These are phyloP conservation scores for Aspergillus candidus DNA, from an alignment of 2,329 filamentous ascomycete species.

Conservation along the genomic window DNA sequence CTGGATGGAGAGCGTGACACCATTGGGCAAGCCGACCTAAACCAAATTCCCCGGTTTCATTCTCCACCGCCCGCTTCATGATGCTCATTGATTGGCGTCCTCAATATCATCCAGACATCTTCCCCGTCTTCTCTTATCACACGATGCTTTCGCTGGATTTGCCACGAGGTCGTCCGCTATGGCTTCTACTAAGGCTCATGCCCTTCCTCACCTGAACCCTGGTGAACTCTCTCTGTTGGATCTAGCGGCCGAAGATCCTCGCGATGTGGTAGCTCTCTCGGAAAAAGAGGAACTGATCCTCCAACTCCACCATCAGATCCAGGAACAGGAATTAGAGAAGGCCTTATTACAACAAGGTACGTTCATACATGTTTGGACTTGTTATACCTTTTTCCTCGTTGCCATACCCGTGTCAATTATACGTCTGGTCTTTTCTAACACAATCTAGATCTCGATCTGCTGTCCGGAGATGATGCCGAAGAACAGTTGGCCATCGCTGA, in stretches of 20 bases:
- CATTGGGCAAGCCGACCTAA: too few species aligned
- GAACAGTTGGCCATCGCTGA: constrained; percentile 51
- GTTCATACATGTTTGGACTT: constrained; percentile 1
- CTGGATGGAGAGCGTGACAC: constrained; percentile 11
- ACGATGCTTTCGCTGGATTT: constrained; percentile 19
- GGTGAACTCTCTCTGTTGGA: constrained; percentile 33
- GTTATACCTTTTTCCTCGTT: not conserved
- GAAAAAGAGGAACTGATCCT: constrained; percentile 61
- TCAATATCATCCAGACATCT: constrained; percentile 6
- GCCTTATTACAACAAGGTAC: constrained; percentile 53
- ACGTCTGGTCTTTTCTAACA: constrained; percentile 8
- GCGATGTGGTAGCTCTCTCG: constrained; percentile 53
- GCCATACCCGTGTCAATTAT: not conserved
- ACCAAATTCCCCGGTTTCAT: constrained; percentile 11
- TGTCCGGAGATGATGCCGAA: constrained; percentile 48
- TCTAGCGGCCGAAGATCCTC: constrained; percentile 40
- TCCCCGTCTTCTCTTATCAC: constrained; percentile 19
- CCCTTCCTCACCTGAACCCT: constrained; percentile 27
- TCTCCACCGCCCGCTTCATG: constrained; percentile 12
- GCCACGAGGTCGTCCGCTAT: constrained; percentile 28
- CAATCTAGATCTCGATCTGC: constrained; percentile 27
- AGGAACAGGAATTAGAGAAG: constrained; percentile 66
- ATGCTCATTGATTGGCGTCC: too few species aligned
- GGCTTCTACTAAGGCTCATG: constrained; percentile 27
- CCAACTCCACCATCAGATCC: constrained; percentile 63